Evolutionary conservation across 192 early-diverging fungal genomes (phyloP).

Genomic region (Gaertneriomyces sp.): DNA sequence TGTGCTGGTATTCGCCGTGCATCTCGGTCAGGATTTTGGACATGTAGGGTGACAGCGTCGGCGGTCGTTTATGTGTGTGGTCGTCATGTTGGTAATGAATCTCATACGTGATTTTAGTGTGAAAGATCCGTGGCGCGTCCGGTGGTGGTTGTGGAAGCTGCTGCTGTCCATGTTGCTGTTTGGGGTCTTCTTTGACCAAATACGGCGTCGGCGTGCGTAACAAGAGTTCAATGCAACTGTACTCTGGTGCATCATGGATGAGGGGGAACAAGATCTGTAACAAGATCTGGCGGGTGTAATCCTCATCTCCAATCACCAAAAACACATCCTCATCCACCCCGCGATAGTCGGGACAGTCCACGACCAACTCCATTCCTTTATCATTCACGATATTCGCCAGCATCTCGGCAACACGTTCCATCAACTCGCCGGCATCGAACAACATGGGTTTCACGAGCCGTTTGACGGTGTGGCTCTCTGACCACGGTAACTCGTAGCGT

Average conservation of each 20-base stretch:
- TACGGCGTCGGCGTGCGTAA: conserved; percentile 18
- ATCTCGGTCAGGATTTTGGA: conserved; percentile 16
- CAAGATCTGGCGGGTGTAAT: conserved; percentile 22
- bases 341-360: conserved; percentile 18
- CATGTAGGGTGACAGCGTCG: conserved; percentile 14
- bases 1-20: conserved; percentile 8
- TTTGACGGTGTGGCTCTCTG: conserved; percentile 4
- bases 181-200: conserved; percentile 10
- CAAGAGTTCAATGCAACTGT: conserved; percentile 25
- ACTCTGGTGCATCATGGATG: conserved; percentile 21
- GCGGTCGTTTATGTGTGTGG: background rate
- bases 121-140: background rate
- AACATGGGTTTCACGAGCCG: conserved; percentile 20
- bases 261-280: conserved; percentile 20
- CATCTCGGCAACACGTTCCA: conserved; percentile 28
- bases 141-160: background rate
- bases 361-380: conserved; percentile 25
- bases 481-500: conserved; percentile 1
- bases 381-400: conserved; percentile 22
- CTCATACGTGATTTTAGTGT: background rate
- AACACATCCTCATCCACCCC: conserved; percentile 24
- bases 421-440: conserved; percentile 28
- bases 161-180: background rate
- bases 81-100: conserved; percentile 16
- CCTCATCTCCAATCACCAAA: conserved; percentile 29